A percentile compares a stretch with the other conserved stretches of the same genome.
These are phyloP conservation scores for Fusarium algeriense DNA, from an alignment of 2,329 filamentous ascomycete genomes.

Conservation along the genomic window DNA sequence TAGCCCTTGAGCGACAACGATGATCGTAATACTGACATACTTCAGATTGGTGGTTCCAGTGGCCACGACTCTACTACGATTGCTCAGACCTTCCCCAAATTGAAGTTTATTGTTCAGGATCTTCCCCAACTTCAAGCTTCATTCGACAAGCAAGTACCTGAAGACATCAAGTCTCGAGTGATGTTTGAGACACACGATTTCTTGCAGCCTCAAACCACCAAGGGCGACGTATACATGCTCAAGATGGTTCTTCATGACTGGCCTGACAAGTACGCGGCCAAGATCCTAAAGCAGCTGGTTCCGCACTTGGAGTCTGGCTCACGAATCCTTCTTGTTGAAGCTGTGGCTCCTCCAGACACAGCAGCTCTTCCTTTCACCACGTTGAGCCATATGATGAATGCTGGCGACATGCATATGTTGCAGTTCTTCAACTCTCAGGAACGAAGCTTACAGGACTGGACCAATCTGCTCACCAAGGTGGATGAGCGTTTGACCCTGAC, in stretches of 20 bases:
- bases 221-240: conserved; percentile 63
- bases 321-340: conserved; percentile 53
- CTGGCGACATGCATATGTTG: conserved; percentile 59
- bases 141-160: conserved; percentile 1
- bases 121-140: conserved; percentile 52
- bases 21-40: not conserved
- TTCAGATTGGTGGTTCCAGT: conserved; percentile 45
- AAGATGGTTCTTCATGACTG: conserved; percentile 68
- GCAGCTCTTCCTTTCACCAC: conserved; percentile 30
- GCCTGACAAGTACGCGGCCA: conserved; percentile 58
- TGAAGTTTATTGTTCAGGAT: conserved; percentile 64
- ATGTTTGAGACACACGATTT: conserved; percentile 54
- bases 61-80: conserved; percentile 43
- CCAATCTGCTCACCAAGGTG: conserved; percentile 7
- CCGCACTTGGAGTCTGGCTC: conserved; percentile 60
- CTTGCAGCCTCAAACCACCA: conserved; percentile 52
- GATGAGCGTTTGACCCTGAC: conserved; percentile 34
- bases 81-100: conserved; percentile 39
- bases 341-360: conserved; percentile 44
- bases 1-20: not conserved
- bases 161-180: conserved; percentile 49
- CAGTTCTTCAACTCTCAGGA: conserved; percentile 57
- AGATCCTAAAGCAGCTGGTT: conserved; percentile 56
- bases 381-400: conserved; percentile 9
- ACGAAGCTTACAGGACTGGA: conserved; percentile 26